Conservation (phyloP, 75 land plant genomes). For the Selaginella moellendorffii region DNA sequence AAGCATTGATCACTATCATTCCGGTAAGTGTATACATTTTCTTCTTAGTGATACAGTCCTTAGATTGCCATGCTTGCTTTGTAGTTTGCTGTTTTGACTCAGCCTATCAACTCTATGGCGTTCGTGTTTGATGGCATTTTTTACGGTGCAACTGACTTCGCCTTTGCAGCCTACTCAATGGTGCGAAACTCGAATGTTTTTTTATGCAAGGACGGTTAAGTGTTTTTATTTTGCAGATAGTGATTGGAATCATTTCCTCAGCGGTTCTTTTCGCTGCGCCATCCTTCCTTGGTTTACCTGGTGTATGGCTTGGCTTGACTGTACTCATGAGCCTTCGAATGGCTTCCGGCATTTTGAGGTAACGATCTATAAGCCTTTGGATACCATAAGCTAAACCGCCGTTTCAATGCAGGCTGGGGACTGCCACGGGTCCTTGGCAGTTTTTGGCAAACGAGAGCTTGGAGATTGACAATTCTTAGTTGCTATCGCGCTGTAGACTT, state of each 20-base stretch:
- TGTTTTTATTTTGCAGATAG: constrained; percentile 32
- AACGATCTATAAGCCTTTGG: too few relatives aligned
- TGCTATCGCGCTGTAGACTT: too few relatives aligned
- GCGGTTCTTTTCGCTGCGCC: constrained; percentile 37
- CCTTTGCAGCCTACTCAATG: constrained; percentile 58
- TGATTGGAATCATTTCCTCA: constrained; percentile 50
- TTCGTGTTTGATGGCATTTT: constrained; percentile 64
- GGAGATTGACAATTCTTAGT: background rate
- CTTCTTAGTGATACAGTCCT: background rate
- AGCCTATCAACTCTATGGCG: constrained; percentile 58
- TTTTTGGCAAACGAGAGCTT: constrained; percentile 12
- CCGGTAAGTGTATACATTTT: background rate
- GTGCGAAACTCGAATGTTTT: too few relatives aligned
- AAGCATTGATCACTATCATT: background rate
- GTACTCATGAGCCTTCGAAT: constrained; percentile 75
- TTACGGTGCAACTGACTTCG: constrained; percentile 54
- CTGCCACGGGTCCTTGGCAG: constrained; percentile 71
- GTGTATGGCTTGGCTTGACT: constrained; percentile 76
- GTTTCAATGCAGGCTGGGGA: constrained; percentile 82
- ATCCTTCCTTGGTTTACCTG: constrained; percentile 49
- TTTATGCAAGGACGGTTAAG: background rate
- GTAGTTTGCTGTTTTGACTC: constrained; percentile 73
- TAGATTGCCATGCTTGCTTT: background rate
- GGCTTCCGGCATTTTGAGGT: constrained; percentile 72
- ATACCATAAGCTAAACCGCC: too few relatives aligned